phyloP scores from a whole-genome alignment of 2,329 filamentous ascomycete species.

The Phyllosticta paracitricarpa region DNA sequence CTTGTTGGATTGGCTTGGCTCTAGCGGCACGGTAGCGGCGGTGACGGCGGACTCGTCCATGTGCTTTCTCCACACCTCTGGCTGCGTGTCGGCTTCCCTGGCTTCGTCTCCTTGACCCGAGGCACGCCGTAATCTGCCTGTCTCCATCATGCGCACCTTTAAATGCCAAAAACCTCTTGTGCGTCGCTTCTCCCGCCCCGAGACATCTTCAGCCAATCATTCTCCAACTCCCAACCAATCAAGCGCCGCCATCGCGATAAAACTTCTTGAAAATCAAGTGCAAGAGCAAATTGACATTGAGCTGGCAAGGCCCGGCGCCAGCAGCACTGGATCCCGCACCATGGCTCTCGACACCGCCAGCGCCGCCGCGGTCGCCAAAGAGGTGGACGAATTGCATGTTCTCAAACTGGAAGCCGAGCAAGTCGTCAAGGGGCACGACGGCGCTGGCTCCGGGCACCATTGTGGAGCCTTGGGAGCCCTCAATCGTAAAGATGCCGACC shows the following conservation, averaged over 20 bases:
- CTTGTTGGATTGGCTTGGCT: too few relatives aligned
- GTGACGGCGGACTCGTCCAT: too few relatives aligned
- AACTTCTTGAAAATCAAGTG: conserved; percentile 99
- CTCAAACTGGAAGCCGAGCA: conserved; percentile 94
- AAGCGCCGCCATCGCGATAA: conserved; percentile 44
- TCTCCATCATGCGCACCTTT: too few relatives aligned
- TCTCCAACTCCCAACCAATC: neutral
- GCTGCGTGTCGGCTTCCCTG: too few relatives aligned
- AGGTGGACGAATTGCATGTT: conserved; percentile 92
- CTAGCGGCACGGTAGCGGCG: too few relatives aligned
- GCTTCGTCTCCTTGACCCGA: too few relatives aligned
- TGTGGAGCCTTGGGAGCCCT: conserved; percentile 83
- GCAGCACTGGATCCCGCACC: neutral
- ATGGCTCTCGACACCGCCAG: conserved; percentile 34
- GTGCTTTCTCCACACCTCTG: too few relatives aligned
- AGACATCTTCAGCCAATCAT: neutral
- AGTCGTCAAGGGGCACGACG: conserved; percentile 79
- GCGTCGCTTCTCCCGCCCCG: neutral
- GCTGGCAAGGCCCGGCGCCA: conserved; percentile 33
- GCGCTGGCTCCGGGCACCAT: conserved; percentile 92
- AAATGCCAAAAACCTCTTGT: neutral
- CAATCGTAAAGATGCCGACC: conserved; percentile 86
- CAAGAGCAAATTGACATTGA: conserved; percentile 94
- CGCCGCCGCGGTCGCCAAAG: conserved; percentile 39
- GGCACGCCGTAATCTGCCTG: too few relatives aligned